Percentiles rank a stretch among this genome's conserved stretches.
phyloP scores from a whole-genome alignment of 495 filamentous ascomycete species.

The Filosporella fistucella region DNA sequence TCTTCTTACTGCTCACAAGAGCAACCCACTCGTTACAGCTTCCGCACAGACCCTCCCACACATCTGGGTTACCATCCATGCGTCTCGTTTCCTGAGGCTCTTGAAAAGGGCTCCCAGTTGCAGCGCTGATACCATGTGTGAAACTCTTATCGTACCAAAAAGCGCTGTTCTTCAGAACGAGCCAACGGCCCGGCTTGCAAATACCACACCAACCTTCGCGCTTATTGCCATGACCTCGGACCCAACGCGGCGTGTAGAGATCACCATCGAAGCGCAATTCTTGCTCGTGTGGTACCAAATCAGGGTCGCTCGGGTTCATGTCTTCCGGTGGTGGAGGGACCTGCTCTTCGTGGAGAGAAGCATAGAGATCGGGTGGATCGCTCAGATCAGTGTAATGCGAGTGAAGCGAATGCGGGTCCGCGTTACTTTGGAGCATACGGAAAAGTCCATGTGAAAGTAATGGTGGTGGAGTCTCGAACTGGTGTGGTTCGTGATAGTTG shows the following conservation, averaged over 20 bases:
- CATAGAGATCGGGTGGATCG: constrained; percentile 69
- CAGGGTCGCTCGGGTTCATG: constrained; percentile 68
- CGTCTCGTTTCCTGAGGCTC: constrained; percentile 65
- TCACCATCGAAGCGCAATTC: constrained; percentile 74
- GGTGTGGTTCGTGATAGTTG: constrained; percentile 29
- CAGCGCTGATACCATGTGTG: constrained; percentile 74
- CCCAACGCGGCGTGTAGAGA: constrained; percentile 73
- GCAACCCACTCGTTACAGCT: constrained; percentile 77
- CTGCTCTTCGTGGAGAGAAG: constrained; percentile 62
- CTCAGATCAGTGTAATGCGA: constrained; percentile 61
- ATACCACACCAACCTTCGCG: constrained; percentile 83
- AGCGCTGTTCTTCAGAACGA: constrained; percentile 77
- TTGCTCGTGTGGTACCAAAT: constrained; percentile 67
- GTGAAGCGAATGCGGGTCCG: constrained; percentile 55
- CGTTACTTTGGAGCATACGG: constrained; percentile 65
- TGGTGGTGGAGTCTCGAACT: constrained; percentile 47
- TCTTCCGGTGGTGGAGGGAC: constrained; percentile 66
- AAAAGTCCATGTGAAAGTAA: constrained; percentile 61
- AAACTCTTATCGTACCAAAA: constrained; percentile 88
- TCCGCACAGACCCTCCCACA: constrained; percentile 76
- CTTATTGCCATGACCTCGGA: constrained; percentile 76
- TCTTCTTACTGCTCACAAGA: constrained; percentile 78
- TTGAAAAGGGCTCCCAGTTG: constrained; percentile 68
- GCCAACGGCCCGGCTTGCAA: constrained; percentile 76
- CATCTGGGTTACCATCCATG: constrained; percentile 74